phyloP scores from a whole-genome alignment of 768 basidiomycete species.

The Sarcodon aspratus region DNA sequence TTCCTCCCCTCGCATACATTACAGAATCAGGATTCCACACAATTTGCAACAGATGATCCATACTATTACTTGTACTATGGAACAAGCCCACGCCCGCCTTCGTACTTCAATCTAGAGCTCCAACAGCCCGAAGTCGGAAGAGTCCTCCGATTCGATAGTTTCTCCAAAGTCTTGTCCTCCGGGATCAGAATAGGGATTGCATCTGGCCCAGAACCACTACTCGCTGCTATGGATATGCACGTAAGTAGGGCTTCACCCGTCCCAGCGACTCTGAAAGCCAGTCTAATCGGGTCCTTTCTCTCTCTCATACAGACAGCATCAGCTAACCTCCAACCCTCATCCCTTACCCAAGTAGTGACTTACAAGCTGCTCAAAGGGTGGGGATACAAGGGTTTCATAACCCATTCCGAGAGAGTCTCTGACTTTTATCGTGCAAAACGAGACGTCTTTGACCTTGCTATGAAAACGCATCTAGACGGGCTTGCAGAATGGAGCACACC shows the following conservation, averaged over 20 bases:
- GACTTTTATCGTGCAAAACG: slow-evolving; percentile 64
- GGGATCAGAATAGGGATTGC: slow-evolving; percentile 78
- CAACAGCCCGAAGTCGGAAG: slow-evolving; percentile 53
- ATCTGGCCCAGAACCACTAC: slow-evolving; percentile 59
- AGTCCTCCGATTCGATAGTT: slow-evolving; percentile 83
- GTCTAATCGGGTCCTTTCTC: neutral
- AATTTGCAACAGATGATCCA: slow-evolving; percentile 52
- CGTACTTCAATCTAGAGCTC: slow-evolving; percentile 76
- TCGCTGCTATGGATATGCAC: slow-evolving; percentile 64
- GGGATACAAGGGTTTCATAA: slow-evolving; percentile 69
- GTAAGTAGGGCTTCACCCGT: slow-evolving; percentile 26
- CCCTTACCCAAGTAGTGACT: slow-evolving; percentile 56
- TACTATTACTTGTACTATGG: slow-evolving; percentile 77
- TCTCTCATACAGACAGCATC: slow-evolving; percentile 43
- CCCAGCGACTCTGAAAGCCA: slow-evolving; percentile 1
- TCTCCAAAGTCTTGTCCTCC: slow-evolving; percentile 75
- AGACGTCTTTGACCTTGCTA: slow-evolving; percentile 68
- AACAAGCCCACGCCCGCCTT: slow-evolving; percentile 46
- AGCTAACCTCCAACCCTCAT: slow-evolving; percentile 58
- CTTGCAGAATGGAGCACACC: slow-evolving; percentile 67
- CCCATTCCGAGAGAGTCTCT: slow-evolving; percentile 60
- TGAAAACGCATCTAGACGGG: slow-evolving; percentile 64
- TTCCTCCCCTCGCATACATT: slow-evolving; percentile 3
- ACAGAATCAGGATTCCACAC: neutral
- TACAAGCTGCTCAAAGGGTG: slow-evolving; percentile 52